Evolutionary conservation across 441 rosid genomes (phyloP).

Genomic region (Gossypium gossypioides): DNA sequence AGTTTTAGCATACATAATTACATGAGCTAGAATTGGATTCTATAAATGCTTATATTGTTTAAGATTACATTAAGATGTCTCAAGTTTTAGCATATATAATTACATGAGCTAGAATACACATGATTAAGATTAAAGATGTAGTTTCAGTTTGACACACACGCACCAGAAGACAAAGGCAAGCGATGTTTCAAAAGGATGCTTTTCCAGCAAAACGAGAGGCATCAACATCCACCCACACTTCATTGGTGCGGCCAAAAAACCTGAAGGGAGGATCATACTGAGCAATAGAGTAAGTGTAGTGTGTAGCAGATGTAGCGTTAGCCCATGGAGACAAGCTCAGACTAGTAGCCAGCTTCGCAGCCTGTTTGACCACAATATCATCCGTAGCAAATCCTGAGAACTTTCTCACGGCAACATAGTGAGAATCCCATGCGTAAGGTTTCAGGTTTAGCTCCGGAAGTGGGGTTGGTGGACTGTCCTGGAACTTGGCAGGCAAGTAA

Average conservation of each 20-base stretch:
- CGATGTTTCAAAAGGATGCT: not conserved
- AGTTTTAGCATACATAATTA: not conserved
- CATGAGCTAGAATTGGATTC: not conserved
- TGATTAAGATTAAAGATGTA: not conserved
- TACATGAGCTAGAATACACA: not conserved
- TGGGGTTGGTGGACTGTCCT: constrained; percentile 46
- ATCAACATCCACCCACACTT: constrained; percentile 54
- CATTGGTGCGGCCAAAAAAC: constrained; percentile 48
- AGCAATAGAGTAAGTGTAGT: constrained; percentile 48
- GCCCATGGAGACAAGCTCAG: constrained; percentile 50
- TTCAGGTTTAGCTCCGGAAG: constrained; percentile 43
- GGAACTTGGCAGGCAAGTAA: constrained; percentile 54
- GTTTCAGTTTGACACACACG: not conserved
- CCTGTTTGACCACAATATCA: constrained; percentile 35
- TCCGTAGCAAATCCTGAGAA: constrained; percentile 59
- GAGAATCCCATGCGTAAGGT: constrained; percentile 36
- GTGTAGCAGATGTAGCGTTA: constrained; percentile 32
- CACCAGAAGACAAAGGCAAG: not conserved
- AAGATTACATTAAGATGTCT: not conserved
- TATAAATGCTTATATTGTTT: not conserved
- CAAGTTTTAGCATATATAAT: not conserved
- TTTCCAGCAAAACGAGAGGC: constrained; percentile 15
- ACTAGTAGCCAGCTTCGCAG: constrained; percentile 45
- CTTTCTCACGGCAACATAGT: constrained; percentile 44
- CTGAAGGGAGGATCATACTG: constrained; percentile 56